Evolutionary conservation across 768 basidiomycete genomes (phyloP), one percentile per base, ranked within the genome.

Genomic region (Agaricus blazei): DNA sequence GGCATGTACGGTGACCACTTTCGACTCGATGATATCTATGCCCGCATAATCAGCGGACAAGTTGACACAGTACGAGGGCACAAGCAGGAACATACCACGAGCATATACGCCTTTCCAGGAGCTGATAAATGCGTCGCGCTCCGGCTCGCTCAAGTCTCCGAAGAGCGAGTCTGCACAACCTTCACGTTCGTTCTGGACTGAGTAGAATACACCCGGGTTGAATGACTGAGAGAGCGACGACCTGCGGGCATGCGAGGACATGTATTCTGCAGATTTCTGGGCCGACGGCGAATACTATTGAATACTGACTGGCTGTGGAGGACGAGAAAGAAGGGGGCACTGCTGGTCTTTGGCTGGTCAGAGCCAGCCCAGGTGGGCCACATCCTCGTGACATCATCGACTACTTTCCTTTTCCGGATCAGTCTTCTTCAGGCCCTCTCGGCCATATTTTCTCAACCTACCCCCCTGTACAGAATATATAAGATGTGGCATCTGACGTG

Each of bases 11-110:
- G 75, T 72, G 14, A 89, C 79, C 47, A 91, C 77, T 3, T 79
- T 80, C 43, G 78, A 78, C 65, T 90, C 87, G 59, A 89, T 83
- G 26, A 91, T 73, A 64, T 88, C 89, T 90, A 55, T 8, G 7
- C 34, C 14, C 19, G 24, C 31, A 49, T 12, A 31, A 36, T 12
- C 11, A 24, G 34, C 23, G 34, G 34, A 36, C 29, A 27, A 46
- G 46, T 44, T 23, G 27, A 37, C 19, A 24, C 44, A 14, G 23
- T 47, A 23, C 5, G 11, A 15, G 7, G 15, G n/a, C 28, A 36
- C 47, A 3, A 14, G 15, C 37, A 34, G 11, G 1, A 29, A 15
- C 73, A 45, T 54, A 86, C 88, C 86, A 75, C 77, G 75, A 3
- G 84, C 87, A 34, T 75, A 65, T 15, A 83, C 74, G 2, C 62